Percentiles rank a stretch among this genome's conserved stretches.
These are phyloP conservation scores for Entamoeba moshkovskii DNA, from an alignment of 208 protist genomes.

Conservation along the genomic window DNA sequence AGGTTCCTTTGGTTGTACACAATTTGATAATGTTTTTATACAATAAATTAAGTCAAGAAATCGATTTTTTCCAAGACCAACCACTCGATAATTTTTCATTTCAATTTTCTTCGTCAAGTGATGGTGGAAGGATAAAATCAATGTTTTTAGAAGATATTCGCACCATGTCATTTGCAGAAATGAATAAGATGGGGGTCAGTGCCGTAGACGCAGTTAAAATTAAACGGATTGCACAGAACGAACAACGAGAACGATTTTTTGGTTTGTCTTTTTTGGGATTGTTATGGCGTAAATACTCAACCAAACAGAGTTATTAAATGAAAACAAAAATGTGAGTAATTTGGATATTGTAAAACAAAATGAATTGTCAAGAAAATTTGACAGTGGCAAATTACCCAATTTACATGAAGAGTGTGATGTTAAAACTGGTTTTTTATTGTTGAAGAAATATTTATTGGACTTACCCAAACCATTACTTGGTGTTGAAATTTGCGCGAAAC, in stretches of 20 bases:
- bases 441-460: neutral
- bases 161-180: neutral
- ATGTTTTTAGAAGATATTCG: neutral
- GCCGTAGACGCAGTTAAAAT: neutral
- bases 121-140: neutral
- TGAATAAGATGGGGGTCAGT: neutral
- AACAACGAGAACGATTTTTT: neutral
- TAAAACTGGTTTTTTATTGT: neutral
- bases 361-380: neutral
- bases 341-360: neutral
- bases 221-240: neutral
- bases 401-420: neutral
- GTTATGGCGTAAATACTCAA: neutral
- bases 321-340: neutral
- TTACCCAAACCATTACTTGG: neutral
- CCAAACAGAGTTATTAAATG: neutral
- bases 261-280: neutral
- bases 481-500: neutral
- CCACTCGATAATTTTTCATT: neutral
- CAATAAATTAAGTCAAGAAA: neutral
- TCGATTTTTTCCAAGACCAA: neutral
- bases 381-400: neutral
- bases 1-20: neutral
- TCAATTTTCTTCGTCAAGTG: neutral
- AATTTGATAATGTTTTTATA: neutral